Base-by-base conservation (phyloP, 1,139 yeast genomes). In the Sugiyamaella pinicola region DNA sequence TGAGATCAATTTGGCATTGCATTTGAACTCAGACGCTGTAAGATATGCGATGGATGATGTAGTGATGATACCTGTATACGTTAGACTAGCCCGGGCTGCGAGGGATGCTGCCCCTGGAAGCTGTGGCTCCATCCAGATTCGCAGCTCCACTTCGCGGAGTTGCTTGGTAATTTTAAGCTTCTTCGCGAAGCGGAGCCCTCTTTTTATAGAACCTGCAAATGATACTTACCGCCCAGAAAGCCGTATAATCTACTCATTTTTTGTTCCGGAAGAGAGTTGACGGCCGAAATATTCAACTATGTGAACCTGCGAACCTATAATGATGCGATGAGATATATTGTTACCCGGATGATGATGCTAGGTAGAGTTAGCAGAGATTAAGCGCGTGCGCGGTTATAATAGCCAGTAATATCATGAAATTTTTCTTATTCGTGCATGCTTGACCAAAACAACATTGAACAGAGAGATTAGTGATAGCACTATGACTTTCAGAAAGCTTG, bases 41-140 rank as follows among this genome's bases (percentile, higher is more conserved):
- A 81, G 77, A 66, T 85, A 85, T 1, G 87, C 80, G 19, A 83
- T 66, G 1, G 87, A 78, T 0, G 88, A 78, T 5, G 91, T 81
- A 47, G 85, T 74, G 29, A 85, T 74, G 2, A 83, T 83, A 33
- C 95, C 89, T 59, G 74, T 15, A 28, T 4, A 33, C 5, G 47
- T 33, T 42, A 46, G 49, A 21, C 9, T 2, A 31, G n/a, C n/a
- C n/a, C n/a, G n/a, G n/a, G n/a, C n/a, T n/a, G n/a, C n/a, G n/a
- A n/a, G n/a, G n/a, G n/a, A n/a, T n/a, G n/a, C n/a, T n/a, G n/a
- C n/a, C n/a, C n/a, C n/a, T n/a, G n/a, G n/a, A n/a, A n/a, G n/a
- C n/a, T n/a, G n/a, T n/a, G n/a, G n/a, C n/a, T n/a, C n/a, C n/a
- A n/a, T n/a, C n/a, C n/a, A n/a, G n/a, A n/a, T n/a, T n/a, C n/a